Evolutionary conservation across 345 rosid genomes (phyloP), one percentile per base, ranked within the genome.

Genomic region (Pistacia integerrima): DNA sequence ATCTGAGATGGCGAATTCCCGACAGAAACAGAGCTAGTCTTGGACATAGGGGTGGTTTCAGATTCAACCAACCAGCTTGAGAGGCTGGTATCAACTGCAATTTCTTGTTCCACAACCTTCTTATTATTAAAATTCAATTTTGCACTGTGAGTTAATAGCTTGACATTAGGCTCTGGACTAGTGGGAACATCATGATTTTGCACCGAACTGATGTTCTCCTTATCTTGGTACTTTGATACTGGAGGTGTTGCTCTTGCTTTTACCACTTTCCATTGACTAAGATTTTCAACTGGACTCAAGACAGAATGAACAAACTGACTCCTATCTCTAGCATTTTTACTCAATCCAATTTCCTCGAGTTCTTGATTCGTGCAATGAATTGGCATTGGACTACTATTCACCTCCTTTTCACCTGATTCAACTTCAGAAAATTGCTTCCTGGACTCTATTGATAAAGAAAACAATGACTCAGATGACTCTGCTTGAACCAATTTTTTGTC

Each of bases 401-500:
- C 90, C 74, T 84, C 90, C 77, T 79, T 83, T 28, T 78, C 86
- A 11, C 46, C 87, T 51, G 52, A 52, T 68, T 80, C 82, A 54
- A 67, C 66, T 20, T 59, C 86, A 72, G 10, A 73, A 17, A 22
- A 69, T 13, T 80, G 81, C 62, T 85, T 84, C 73, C 89, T 86
- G 16, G 91, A 90, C 72, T 86, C 90, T 18, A 90, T 82, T 5
- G 92, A 87, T 51, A 87, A 54, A 3, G 94, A 89, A 83, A 90
- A 90, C 80, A 90, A 62, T 36, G 94, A 91, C 58, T 86, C 95
- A 0, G 91, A 89, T 25, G 91, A 84, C 77, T 91, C 93, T 69
- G 81, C 85, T 62, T 78, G 75, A 9, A 73, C 84, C 63, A 75
- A 65, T 25, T n/a, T 14, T 33, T 72, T 41, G 30, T 5, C 69